phyloP scores from a whole-genome alignment of 163 green algal genomes.

The Chloroidium sp. region DNA sequence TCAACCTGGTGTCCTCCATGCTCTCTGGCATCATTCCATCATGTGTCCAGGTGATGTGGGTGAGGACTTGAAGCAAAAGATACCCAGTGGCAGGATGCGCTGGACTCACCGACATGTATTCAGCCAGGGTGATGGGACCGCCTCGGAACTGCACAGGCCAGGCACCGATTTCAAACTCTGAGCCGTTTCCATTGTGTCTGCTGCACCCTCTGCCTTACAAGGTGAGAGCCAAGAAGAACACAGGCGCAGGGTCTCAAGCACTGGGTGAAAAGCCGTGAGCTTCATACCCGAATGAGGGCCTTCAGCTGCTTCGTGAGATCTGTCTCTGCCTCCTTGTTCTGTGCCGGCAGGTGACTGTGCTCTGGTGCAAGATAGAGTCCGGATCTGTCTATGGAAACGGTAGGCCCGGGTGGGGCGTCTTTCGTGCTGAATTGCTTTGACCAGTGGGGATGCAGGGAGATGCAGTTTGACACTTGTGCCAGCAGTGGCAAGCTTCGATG shows the following conservation, averaged over 20 bases:
- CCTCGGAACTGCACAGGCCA: constrained; percentile 58
- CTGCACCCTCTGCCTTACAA: background rate
- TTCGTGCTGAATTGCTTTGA: background rate
- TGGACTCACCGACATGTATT: constrained; percentile 76
- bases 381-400: constrained; percentile 39
- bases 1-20: background rate
- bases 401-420: background rate
- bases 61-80: background rate
- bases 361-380: constrained; percentile 15
- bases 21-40: background rate
- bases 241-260: background rate
- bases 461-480: too few relatives aligned
- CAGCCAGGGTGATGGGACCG: constrained; percentile 78
- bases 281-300: constrained; percentile 32
- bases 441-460: too few relatives aligned
- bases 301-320: constrained; percentile 38
- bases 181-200: too few relatives aligned
- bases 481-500: too few relatives aligned
- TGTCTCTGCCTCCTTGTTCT: constrained; percentile 41
- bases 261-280: too few relatives aligned
- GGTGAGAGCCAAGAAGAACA: background rate
- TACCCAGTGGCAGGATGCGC: background rate
- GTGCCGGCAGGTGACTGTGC: constrained; percentile 11
- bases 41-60: background rate
- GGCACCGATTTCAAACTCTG: too few relatives aligned